Base-by-base conservation (phyloP, 1,284 basidiomycete species). In the Cutaneotrichosporon daszewskae region DNA sequence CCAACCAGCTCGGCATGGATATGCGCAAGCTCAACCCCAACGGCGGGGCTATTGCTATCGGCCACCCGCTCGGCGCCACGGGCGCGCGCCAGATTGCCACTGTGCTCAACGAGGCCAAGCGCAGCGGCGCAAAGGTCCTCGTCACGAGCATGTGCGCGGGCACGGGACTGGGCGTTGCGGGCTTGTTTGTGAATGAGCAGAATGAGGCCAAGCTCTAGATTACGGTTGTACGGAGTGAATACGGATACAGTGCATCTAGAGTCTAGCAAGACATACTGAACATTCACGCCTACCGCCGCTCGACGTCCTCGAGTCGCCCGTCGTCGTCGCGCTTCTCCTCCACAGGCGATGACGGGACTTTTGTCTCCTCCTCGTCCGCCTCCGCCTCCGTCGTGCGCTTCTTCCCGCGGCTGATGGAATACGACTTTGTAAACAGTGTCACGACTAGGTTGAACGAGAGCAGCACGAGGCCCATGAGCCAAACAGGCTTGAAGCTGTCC, bases 11-110 rank as follows among this genome's bases (percentile, higher is more conserved):
- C n/a, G 76, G 75, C 16, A 72, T 91, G 47, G 78, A 81, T 12
- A 77, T 76, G 47, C 78, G 81, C 58, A 87, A 85, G 74, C 82
- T 88, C 25, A 89, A 90, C 57, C 83, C 87, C 11, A 86, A 87
- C 51, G 87, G 87, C 24, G 87, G 89, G 87, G 90, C 86, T 0
- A 87, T 87, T 25, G 53, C 53, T 12, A 37, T 55, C 32, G 53
- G 53, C 12, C 53, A 55, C 46, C 53, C 53, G 33, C 40, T 55
- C 32, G 50, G 50, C 37, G 84, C 83, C 58, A 91, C 88, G 22
- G 89, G 88, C 55, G 81, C 81, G n/a, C 77, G 89, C 32, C 84
- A 89, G 65, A 74, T 92, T 34, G 87, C 82, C 13, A 92, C 89
- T 1, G 87, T 86, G 12, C 73, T 92, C 22, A 79, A 83, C 53